Percentiles rank a stretch among this genome's conserved stretches.
These are phyloP conservation scores for Paecilomyces fulvus DNA, from an alignment of 2,329 filamentous ascomycete species.

Conservation along the genomic window DNA sequence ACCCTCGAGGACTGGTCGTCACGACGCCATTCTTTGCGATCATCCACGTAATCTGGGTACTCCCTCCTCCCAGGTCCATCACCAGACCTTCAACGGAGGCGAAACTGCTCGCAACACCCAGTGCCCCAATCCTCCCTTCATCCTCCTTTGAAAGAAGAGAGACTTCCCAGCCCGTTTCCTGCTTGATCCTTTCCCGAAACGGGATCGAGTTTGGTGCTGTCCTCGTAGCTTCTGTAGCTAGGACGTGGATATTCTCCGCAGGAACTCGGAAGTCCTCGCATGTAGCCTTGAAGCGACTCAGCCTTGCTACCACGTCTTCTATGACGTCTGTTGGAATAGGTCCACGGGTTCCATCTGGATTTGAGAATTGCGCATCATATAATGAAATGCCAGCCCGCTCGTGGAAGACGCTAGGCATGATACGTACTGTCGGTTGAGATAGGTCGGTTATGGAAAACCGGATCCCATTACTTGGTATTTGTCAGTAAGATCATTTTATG, in stretches of 20 bases:
- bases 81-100: constrained; percentile 65
- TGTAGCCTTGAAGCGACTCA: constrained; percentile 63
- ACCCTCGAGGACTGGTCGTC: constrained; percentile 44
- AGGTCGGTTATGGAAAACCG: constrained; percentile 82
- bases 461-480: constrained; percentile 61
- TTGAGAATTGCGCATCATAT: constrained; percentile 59
- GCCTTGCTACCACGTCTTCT: constrained; percentile 53
- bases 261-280: constrained; percentile 64
- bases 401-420: constrained; percentile 67
- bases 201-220: constrained; percentile 64
- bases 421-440: constrained; percentile 59
- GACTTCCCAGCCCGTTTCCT: constrained; percentile 59
- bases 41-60: constrained; percentile 63
- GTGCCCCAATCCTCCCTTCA: constrained; percentile 73
- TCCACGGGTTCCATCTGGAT: constrained; percentile 25
- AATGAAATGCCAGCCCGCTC: constrained; percentile 72
- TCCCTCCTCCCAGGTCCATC: constrained; percentile 76
- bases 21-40: constrained; percentile 43
- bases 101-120: constrained; percentile 73
- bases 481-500: background rate
- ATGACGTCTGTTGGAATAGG: constrained; percentile 56
- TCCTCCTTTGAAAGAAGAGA: constrained; percentile 67
- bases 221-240: constrained; percentile 85
- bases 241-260: constrained; percentile 55
- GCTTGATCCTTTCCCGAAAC: constrained; percentile 58